phyloP scores from a whole-genome alignment of 2,329 filamentous ascomycete species.

The Aureobasidium melanogenum region DNA sequence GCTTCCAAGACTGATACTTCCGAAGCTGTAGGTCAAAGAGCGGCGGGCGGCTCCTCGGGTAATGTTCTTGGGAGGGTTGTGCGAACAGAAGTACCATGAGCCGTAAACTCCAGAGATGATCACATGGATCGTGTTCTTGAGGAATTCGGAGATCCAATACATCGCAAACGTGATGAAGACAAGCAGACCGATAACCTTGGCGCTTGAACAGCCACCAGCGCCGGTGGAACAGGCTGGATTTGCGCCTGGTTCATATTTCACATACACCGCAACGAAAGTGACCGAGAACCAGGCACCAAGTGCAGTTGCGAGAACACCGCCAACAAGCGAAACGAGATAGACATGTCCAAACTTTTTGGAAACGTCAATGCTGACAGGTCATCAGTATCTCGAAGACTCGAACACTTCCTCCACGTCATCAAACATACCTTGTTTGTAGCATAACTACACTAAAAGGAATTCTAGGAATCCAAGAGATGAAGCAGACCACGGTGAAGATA shows the following conservation, averaged over 20 bases:
- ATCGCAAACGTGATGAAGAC: slow-evolving; percentile 84
- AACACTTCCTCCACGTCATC: no score
- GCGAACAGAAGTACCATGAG: slow-evolving; percentile 78
- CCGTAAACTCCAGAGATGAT: slow-evolving; percentile 84
- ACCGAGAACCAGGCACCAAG: slow-evolving; percentile 81
- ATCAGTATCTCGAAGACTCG: not conserved
- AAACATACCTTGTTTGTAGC: slow-evolving; percentile 55
- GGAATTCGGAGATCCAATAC: slow-evolving; percentile 89
- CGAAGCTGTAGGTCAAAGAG: slow-evolving; percentile 83
- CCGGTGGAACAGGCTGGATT: slow-evolving; percentile 48
- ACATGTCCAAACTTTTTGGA: slow-evolving; percentile 78
- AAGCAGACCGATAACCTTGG: slow-evolving; percentile 73
- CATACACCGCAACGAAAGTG: slow-evolving; percentile 78
- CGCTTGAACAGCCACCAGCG: slow-evolving; percentile 58
- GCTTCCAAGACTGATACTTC: slow-evolving; percentile 80
- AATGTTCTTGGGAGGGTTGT: slow-evolving; percentile 63
- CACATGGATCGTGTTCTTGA: slow-evolving; percentile 89
- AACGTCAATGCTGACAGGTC: slow-evolving; percentile 56
- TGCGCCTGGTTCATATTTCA: slow-evolving; percentile 63
- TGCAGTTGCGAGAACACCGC: slow-evolving; percentile 65
- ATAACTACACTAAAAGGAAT: slow-evolving; percentile 90
- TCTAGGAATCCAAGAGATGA: slow-evolving; percentile 78
- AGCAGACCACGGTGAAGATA: slow-evolving; percentile 72
- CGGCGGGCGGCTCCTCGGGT: slow-evolving; percentile 78
- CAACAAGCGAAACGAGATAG: slow-evolving; percentile 75